Evolutionary conservation across 805 yeast genomes (phyloP).

Genomic region (Yarrowia keelungensis): DNA sequence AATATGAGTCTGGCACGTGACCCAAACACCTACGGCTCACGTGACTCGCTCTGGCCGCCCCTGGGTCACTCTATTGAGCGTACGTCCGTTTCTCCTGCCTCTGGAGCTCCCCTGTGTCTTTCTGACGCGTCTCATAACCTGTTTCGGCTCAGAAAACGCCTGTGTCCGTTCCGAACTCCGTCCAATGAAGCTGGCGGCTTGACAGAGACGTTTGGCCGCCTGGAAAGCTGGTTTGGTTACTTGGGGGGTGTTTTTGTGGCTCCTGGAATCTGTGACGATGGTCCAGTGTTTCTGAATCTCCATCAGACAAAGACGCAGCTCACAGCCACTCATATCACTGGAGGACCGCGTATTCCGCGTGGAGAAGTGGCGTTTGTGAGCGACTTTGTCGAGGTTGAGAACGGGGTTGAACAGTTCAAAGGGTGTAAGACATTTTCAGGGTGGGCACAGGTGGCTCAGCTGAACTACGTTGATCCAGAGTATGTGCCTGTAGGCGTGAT

Average conservation of each 20-base stretch:
- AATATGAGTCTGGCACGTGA: constrained; percentile 9
- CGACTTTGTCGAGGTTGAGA: constrained; percentile 3
- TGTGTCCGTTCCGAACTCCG: constrained; percentile 24
- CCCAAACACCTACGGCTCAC: neutral
- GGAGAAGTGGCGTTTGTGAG: constrained; percentile 25
- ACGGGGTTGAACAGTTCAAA: neutral
- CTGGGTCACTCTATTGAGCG: constrained; percentile 17
- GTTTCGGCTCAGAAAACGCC: constrained; percentile 13
- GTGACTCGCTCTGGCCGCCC: constrained; percentile 28
- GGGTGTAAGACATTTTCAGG: constrained; percentile 5
- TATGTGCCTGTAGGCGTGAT: constrained; percentile 11
- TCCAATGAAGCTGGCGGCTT: constrained; percentile 4
- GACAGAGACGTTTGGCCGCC: constrained; percentile 21
- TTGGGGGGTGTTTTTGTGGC: constrained; percentile 17
- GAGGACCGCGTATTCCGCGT: constrained; percentile 5
- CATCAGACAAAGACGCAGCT: constrained; percentile 4
- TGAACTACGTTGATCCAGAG: constrained; percentile 17
- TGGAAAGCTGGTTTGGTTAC: constrained; percentile 22
- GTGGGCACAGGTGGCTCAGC: constrained; percentile 24
- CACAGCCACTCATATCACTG: constrained; percentile 21
- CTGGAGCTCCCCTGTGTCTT: constrained; percentile 6
- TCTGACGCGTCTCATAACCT: constrained; percentile 16
- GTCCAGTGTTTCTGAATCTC: constrained; percentile 17
- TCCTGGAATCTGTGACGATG: constrained; percentile 16
- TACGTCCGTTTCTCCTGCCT: constrained; percentile 2